phyloP scores from a whole-genome alignment of 192 early-diverging fungal genomes.

The Coemansia aciculifera region DNA sequence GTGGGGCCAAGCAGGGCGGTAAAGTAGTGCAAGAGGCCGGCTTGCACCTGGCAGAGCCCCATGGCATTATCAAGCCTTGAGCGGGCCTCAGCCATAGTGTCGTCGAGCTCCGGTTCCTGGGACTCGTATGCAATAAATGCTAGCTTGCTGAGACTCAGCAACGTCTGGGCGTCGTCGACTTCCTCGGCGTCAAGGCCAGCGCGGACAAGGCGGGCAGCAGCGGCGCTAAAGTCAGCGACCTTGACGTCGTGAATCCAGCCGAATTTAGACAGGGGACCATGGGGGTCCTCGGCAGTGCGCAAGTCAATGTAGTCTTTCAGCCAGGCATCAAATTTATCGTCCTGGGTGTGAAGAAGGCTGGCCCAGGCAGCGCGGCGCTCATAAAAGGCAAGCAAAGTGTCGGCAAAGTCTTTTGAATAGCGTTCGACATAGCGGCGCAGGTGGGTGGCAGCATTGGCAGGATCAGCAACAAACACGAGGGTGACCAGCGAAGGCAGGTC shows the following conservation, averaged over 20 bases:
- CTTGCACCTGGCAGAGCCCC: slow-evolving; percentile 44
- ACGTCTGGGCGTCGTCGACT: slow-evolving; percentile 25
- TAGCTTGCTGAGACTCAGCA: slow-evolving; percentile 51
- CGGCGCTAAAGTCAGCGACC: slow-evolving; percentile 33
- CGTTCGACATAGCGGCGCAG: slow-evolving; percentile 28
- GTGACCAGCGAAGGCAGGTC: slow-evolving; percentile 36
- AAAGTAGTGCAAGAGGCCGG: slow-evolving; percentile 15
- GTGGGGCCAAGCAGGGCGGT: slow-evolving; percentile 5
- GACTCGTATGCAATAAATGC: slow-evolving; percentile 24
- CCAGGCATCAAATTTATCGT: slow-evolving; percentile 17
- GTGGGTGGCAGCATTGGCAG: slow-evolving; percentile 24
- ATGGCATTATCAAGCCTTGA: slow-evolving; percentile 39
- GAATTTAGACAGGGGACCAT: slow-evolving; percentile 19
- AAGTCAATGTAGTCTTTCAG: slow-evolving; percentile 36
- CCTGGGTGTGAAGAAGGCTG: slow-evolving; percentile 33
- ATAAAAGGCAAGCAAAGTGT: slow-evolving; percentile 45
- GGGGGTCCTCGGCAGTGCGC: slow-evolving; percentile 2
- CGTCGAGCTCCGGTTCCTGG: not conserved
- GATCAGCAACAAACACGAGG: slow-evolving; percentile 35
- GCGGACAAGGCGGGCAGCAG: slow-evolving; percentile 32
- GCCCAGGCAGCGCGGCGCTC: slow-evolving; percentile 50
- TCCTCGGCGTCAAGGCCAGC: slow-evolving; percentile 34
- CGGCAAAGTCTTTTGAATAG: slow-evolving; percentile 40
- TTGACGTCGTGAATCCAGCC: slow-evolving; percentile 51
- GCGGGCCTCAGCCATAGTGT: slow-evolving; percentile 21